Base-by-base conservation (phyloP, 805 yeast genomes). In the Barnettozyma sp. region DNA sequence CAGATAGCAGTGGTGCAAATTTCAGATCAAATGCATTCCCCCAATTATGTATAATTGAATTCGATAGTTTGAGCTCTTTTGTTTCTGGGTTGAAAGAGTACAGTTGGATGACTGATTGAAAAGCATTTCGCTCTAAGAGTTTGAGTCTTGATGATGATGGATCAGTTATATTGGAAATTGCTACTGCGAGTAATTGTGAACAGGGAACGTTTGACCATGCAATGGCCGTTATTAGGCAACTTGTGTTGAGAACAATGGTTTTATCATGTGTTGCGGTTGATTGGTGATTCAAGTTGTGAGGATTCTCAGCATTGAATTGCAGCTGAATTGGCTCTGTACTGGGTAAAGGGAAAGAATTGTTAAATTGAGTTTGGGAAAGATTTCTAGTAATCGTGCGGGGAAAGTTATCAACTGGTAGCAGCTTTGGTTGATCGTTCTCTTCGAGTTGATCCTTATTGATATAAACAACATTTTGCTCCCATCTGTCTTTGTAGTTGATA, bases 211-310 rank as follows among this genome's bases (percentile, higher is more conserved):
- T 63, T 6, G 65, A 45, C 85, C 85, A 79, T 8, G 70, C 67
- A 39, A 70, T 48, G 15, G 73, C 69, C 0, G 81, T 68, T 1
- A 76, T 59, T 7, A 66, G 54, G 0, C 74, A 73, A 1, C 82
- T 82, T 0, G 66, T 58, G 44, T 73, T 72, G 13, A 70, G 33
- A 2, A 71, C 56, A 8, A 62, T 48, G 0, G 72, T 71, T 13
- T 50, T 55, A 20, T 71, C 56, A 6, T 49, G 36, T 2, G 20
- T 13, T 1, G 33, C 13, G 2, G 36, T 40, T 5, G 43, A 52
- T 16, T 48, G 55, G 1, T 43, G 30, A 1, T 33, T 28, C 30
- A 57, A 38, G 10, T 10, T 24, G 12, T 22, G 15, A 10, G 25
- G 22, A 2, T 39, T 46, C 3, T 43, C 46, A 19, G 36, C 42